Conservation (phyloP, 176 grass and related monocot genomes). For the Olyra latifolia region DNA sequence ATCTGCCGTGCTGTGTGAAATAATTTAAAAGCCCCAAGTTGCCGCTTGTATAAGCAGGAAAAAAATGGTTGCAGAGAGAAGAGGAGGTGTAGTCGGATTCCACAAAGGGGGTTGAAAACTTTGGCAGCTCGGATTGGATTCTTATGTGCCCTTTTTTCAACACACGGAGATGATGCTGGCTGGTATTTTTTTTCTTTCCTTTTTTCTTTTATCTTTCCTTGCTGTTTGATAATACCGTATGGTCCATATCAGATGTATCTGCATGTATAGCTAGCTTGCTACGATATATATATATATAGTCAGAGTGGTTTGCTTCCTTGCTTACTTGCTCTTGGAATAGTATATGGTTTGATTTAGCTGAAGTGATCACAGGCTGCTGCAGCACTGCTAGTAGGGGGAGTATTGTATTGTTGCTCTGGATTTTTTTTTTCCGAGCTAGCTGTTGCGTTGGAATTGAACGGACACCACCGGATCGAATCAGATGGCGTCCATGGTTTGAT, state of each 20-base stretch:
- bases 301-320: neutral
- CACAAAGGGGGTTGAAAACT: slow-evolving; percentile 44
- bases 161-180: slow-evolving; percentile 16
- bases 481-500: slow-evolving; percentile 40
- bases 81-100: slow-evolving; percentile 42
- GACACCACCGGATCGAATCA: slow-evolving; percentile 26
- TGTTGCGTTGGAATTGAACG: neutral
- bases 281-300: too few relatives aligned
- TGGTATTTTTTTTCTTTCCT: neutral
- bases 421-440: slow-evolving; percentile 32
- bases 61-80: neutral
- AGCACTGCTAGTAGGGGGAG: neutral
- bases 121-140: slow-evolving; percentile 46
- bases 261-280: neutral
- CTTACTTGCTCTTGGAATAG: neutral
- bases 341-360: neutral
- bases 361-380: slow-evolving; percentile 28
- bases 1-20: slow-evolving; percentile 40
- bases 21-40: slow-evolving; percentile 45
- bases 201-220: too few relatives aligned
- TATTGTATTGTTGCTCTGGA: slow-evolving; percentile 18
- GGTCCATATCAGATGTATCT: neutral
- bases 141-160: slow-evolving; percentile 37
- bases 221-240: neutral
- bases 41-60: slow-evolving; percentile 27